A percentile compares a stretch with the other conserved stretches of the same genome.
These are phyloP conservation scores for Cicer judaicum DNA, from an alignment of 306 rosid species.

Conservation along the genomic window DNA sequence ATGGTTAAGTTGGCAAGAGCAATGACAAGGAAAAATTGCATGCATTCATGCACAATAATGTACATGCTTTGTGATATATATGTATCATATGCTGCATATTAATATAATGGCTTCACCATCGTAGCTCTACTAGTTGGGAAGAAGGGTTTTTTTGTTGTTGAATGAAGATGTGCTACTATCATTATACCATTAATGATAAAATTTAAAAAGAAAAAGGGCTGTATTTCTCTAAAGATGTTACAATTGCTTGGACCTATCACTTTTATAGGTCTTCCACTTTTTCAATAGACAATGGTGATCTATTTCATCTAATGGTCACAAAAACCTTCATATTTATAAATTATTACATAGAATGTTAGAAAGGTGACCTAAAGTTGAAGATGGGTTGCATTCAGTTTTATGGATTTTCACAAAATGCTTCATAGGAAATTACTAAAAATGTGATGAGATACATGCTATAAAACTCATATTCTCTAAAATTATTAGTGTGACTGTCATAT, in stretches of 20 bases:
- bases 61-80: neutral
- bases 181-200: neutral
- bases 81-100: conserved; percentile 13
- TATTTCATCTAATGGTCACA: no score
- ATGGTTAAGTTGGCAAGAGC: conserved; percentile 50
- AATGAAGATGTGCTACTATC: neutral
- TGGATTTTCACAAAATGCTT: no score
- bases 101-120: conserved; percentile 24
- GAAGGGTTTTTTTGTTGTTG: conserved; percentile 4
- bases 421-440: no score
- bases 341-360: no score
- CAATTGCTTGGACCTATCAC: neutral
- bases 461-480: no score
- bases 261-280: neutral
- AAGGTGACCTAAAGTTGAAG: no score
- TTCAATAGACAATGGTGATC: neutral
- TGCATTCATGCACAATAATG: neutral
- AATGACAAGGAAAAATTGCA: neutral
- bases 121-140: conserved; percentile 12
- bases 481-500: no score
- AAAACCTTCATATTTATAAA: no score
- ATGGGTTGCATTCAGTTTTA: no score
- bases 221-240: neutral
- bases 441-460: no score
- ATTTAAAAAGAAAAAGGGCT: neutral